phyloP scores from a whole-genome alignment of 257 asterid genomes.

The Ligustrum vulgare region DNA sequence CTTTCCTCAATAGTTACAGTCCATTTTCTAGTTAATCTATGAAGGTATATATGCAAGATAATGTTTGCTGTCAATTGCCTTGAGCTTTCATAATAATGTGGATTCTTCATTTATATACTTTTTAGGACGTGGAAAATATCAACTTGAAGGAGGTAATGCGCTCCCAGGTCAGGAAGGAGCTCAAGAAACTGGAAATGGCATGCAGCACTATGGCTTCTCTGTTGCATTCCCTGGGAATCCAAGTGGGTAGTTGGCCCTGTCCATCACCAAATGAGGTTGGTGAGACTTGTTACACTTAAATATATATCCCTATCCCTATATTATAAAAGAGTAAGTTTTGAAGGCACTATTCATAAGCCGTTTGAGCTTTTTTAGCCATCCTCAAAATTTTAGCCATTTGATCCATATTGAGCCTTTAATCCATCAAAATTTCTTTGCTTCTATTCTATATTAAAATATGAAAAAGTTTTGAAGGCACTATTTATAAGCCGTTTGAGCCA shows the following conservation, averaged over 20 bases:
- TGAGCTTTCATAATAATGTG: slow-evolving; percentile 1
- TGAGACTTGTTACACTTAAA: slow-evolving; percentile 2
- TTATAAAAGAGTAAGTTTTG: too few species aligned
- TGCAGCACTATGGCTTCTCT: slow-evolving; percentile 70
- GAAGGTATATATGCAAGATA: slow-evolving; percentile 11
- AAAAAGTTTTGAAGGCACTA: too few species aligned
- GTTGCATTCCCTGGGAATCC: slow-evolving; percentile 60
- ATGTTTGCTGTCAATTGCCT: slow-evolving; percentile 2
- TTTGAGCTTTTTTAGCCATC: too few species aligned
- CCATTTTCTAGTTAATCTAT: slow-evolving; percentile 7
- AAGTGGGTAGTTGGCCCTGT: slow-evolving; percentile 45
- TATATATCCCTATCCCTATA: too few species aligned
- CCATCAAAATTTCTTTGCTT: too few species aligned
- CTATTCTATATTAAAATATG: too few species aligned
- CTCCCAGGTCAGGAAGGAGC: slow-evolving; percentile 58
- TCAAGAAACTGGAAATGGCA: slow-evolving; percentile 50
- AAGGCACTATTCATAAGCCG: too few species aligned
- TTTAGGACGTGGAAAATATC: slow-evolving; percentile 82
- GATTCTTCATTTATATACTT: slow-evolving; percentile 19
- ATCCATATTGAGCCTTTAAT: too few species aligned
- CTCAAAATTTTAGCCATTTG: too few species aligned
- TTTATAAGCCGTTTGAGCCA: too few species aligned
- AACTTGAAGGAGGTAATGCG: slow-evolving; percentile 78
- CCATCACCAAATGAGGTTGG: slow-evolving; percentile 68
- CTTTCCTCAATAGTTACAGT: not conserved